Evolutionary conservation across 371 early-diverging fungal species (phyloP).

Genomic region (Apophysomyces variabilis): DNA sequence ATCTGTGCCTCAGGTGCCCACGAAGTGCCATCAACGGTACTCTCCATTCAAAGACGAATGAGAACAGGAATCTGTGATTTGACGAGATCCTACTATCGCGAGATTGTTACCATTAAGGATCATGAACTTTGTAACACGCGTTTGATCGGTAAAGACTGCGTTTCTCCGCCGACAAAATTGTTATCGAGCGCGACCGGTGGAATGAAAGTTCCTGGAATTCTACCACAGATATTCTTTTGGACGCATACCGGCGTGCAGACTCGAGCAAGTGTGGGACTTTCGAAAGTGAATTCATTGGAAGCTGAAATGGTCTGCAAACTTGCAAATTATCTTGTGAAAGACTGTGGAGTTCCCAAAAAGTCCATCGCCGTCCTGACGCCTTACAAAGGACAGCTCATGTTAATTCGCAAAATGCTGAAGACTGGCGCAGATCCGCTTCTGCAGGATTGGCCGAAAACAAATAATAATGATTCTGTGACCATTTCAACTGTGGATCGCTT

Average conservation of each 20-base stretch:
- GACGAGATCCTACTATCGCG: constrained; percentile 1
- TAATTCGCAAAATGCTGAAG: not conserved
- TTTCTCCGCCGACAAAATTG: not conserved
- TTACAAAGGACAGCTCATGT: constrained; percentile 3
- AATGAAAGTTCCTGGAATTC: not conserved
- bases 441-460: not conserved
- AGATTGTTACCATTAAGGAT: not conserved
- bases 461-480: not conserved
- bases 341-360: constrained; percentile 6
- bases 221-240: not conserved
- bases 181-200: not conserved
- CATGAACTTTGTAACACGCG: constrained; percentile 1
- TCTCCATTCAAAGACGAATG: constrained; percentile 2
- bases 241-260: not conserved
- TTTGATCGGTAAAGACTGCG: not conserved
- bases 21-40: not conserved
- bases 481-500: constrained; percentile 3
- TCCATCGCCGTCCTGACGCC: constrained; percentile 1
- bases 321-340: not conserved
- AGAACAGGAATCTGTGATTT: not conserved
- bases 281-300: not conserved
- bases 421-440: not conserved
- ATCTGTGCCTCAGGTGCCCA: constrained; percentile 2
- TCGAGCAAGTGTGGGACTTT: not conserved
- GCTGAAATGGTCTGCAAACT: constrained; percentile 4